These are phyloP conservation scores for Calonectria fujianensis DNA, from an alignment of 2,329 filamentous ascomycete genomes.

Conservation along the genomic window DNA sequence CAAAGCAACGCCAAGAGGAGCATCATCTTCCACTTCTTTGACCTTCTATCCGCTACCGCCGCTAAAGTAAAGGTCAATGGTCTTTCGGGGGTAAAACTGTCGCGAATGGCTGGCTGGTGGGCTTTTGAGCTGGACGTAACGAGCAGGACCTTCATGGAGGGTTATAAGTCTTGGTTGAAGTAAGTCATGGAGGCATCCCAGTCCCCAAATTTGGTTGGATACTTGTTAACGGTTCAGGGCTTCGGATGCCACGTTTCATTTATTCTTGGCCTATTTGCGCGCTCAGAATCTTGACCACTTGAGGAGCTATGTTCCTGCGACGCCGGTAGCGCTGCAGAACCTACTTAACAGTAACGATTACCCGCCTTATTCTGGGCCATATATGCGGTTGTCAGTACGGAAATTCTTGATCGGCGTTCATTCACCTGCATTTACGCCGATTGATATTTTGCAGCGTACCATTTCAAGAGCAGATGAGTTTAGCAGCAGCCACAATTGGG, in stretches of 20 bases:
- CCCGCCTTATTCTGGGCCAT: background rate
- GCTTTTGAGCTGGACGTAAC: background rate
- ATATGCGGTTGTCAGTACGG: too few relatives aligned
- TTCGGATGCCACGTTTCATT: background rate
- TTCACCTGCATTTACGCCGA: background rate
- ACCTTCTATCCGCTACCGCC: background rate
- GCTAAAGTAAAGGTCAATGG: background rate
- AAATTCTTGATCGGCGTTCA: background rate
- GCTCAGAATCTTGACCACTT: background rate
- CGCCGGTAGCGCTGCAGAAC: background rate
- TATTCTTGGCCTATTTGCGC: background rate
- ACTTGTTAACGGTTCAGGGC: background rate
- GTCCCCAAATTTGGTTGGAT: background rate
- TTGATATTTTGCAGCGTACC: background rate
- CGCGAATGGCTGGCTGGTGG: conserved; percentile 12
- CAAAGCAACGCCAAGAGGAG: background rate
- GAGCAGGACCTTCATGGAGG: background rate
- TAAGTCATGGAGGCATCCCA: background rate
- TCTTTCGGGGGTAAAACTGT: background rate
- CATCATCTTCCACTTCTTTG: conserved; percentile 4
- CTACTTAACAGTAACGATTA: background rate
- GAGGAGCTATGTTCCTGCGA: too few relatives aligned
- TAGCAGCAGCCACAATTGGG: background rate
- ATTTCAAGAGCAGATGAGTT: background rate
- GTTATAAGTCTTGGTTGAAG: background rate